Base-by-base conservation (phyloP, 495 filamentous ascomycete genomes). In the Aspergillus steynii region DNA sequence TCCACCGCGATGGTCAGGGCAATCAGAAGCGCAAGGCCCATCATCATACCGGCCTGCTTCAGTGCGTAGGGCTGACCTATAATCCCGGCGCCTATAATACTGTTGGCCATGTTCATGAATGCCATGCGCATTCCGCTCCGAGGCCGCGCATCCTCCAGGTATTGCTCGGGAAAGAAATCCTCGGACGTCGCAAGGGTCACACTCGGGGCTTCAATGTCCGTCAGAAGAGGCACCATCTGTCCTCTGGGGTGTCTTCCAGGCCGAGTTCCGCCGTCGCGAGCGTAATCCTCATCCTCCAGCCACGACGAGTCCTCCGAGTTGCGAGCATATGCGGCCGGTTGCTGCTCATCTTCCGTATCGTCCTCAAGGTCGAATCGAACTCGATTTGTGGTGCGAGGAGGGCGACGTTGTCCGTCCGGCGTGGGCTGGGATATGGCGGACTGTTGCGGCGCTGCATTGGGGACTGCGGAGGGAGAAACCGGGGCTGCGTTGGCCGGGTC, bases 101-200 rank as follows among this genome's bases (percentile, higher is more conserved):
- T 92, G 72, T 99, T 99, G 50, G 93, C 93, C 95, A 99, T 99
- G 74, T 99, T 99, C 91, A 97, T 96, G 64, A 99, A 98, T 5
- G 86, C 84, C 75, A 84, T 88, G 56, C 75, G 77, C 81, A 88
- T 81, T 28, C 85, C 84, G 67, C 84, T 90, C 64, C 86, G 85
- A 28, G 89, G 87, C 56, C 88, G 76, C 10, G 85, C 84, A 59
- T 70, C 77, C 61, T 87, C 85, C 45, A 89, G 68, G 49, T 83
- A 77, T 9, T 88, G 83, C 66, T 87, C 85, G 0, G 83, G 78
- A 61, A 84, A 78, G 67, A 85, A 84, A 51, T 83, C 81, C 7
- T 86, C 83, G 5, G 78, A 76, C 5, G 77, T 86, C 29, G 92
- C 91, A n/a, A 95, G 74, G 4, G 91, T 85, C n/a, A 96, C 86